Evolutionary conservation across 192 early-diverging fungal species (phyloP), one percentile per base, ranked within the genome.

Genomic region (Kickxella alabastrina): DNA sequence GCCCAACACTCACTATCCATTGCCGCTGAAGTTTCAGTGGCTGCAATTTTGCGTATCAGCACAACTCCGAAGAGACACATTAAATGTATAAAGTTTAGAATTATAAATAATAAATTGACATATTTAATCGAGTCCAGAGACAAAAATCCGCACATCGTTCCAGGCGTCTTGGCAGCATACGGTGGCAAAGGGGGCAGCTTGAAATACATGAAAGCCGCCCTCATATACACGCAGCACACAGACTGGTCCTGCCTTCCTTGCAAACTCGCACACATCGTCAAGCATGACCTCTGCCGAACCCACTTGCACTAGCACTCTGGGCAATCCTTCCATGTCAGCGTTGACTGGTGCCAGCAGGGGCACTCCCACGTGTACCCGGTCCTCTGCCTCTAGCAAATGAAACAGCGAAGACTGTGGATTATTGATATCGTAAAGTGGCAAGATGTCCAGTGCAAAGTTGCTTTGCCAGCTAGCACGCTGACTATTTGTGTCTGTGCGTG

Each of bases 221-320:
- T 36, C 52, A 42, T 51, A 66, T 15, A 26, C 28, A 29, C 52
- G 49, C 37, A 21, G 43, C 9, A 9, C 12, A 14, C 15, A 38
- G 12, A 52, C 51, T 4, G 3, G 10, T 9, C 14, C 6, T 0
- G 59, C 59, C 3, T 49, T 24, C 13, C 4, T n/a, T 0, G 43
- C 59, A 68, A 78, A 78, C 58, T 50, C 63, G 14, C 37, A 2
- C 22, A 78, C 57, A 22, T 78, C 76, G 42, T 65, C 61, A 10
- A 25, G 44, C 60, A 78, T 73, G 6, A 61, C 50, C 39, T 78
- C 76, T 2, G 39, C 43, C 0, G 48, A 32, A 21, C 61, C 70
- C 13, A 24, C 54, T 43, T 78, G 76, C 15, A 78, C 38, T 18
- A 78, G 57, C 15, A 49, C 65, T 0, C 57, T 60, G 3, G 76